These are phyloP conservation scores for Globisporangium splendens DNA, from an alignment of 352 stramenopile genomes.

Conservation along the genomic window DNA sequence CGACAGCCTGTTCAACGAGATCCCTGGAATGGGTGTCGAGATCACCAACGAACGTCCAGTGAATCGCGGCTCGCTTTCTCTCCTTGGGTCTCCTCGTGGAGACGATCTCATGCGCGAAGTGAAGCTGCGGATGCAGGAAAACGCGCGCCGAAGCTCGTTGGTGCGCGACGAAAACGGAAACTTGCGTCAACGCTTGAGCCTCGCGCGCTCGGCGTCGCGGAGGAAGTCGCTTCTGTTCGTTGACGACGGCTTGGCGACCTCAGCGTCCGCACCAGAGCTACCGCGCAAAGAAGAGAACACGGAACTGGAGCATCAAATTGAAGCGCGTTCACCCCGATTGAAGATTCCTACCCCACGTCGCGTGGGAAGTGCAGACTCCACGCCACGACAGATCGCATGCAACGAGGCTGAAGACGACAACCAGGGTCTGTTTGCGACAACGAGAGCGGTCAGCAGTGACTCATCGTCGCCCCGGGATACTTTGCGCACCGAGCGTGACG, in stretches of 20 bases:
- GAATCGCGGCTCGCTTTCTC: conserved; percentile 2
- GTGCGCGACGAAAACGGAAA: conserved; percentile 17
- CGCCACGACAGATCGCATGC: background rate
- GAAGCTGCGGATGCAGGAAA: conserved; percentile 17
- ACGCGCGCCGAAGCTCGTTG: conserved; percentile 16
- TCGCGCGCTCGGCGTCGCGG: background rate
- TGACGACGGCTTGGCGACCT: background rate
- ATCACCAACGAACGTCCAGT: conserved; percentile 50
- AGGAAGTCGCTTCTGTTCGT: background rate
- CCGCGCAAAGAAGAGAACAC: background rate
- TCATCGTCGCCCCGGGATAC: no score
- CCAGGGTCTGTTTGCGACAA: background rate
- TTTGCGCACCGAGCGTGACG: no score
- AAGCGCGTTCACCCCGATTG: background rate
- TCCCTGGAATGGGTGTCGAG: conserved; percentile 43
- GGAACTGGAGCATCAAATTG: background rate
- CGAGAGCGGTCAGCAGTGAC: no score
- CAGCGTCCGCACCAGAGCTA: conserved; percentile 8
- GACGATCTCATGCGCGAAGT: conserved; percentile 10
- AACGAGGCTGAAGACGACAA: background rate
- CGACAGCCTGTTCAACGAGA: conserved; percentile 33
- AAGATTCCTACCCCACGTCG: background rate
- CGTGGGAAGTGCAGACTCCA: background rate
- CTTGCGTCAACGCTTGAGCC: conserved; percentile 8
- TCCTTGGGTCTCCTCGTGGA: background rate